Base-by-base conservation (phyloP, 768 basidiomycete genomes). In the Polyporus arcularius region DNA sequence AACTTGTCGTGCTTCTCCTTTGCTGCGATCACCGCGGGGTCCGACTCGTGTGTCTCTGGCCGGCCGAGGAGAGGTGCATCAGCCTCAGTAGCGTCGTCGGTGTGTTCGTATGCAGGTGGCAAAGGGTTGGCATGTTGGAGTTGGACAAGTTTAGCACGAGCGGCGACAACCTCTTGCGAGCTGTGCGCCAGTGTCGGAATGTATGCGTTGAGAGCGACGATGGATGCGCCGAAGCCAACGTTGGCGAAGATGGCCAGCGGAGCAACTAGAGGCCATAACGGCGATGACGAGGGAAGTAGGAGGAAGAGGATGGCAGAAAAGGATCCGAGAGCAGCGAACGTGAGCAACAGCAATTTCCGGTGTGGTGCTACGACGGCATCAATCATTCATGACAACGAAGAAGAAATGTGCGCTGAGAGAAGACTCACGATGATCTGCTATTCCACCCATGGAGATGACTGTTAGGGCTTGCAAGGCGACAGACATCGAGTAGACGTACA, bases 391-490 rank as follows among this genome's bases (percentile, higher is more conserved):
- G 21, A 2, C 21, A 26, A 38, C 7, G 7, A 12, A 21, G 32
- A 26, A 7, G 26, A 35, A 8, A 31, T n/a, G 0, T 9, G 14
- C 21, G 18, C 1, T 12, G 28, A 15, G 38, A 53, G 26, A 38
- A 43, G 45, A 79, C 90, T 60, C 66, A 96, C 94, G 87, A 63
- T 91, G 85, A 74, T 98, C 94, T 1, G 96, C 96, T 57, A 96
- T 87, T 15, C 86, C 86, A 7, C 94, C 93, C 81, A 97, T 91
- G 5, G 96, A 95, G 57, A 99, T 94, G 41, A 99, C 94, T 0
- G 89, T 92, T n/a, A 98, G 68, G 0, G 95, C 96, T 71, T 98
- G 96, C 0, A 96, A 73, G 0, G 89, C 89, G 1, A 98, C 96
- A 0, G 92, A 93, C 14, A 87, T 78, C 0, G 96, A 97, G 73